Evolutionary conservation across 176 grass and related monocot species (phyloP).

Genomic region (Panicum miliaceum): DNA sequence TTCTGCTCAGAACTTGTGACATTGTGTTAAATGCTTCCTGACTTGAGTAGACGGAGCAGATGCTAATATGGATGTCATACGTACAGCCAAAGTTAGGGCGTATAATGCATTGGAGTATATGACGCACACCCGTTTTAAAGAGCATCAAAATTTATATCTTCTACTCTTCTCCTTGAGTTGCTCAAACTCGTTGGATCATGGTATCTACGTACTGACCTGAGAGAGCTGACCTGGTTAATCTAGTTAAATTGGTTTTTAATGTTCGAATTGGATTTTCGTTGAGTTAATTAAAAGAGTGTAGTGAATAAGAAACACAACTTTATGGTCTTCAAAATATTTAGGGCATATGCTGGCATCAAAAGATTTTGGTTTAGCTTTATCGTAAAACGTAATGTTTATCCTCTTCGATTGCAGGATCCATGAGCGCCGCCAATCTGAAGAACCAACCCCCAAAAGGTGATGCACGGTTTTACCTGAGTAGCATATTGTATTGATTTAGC

Average conservation of each 20-base stretch:
- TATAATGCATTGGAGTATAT: neutral
- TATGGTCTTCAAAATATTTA: neutral
- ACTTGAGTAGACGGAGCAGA: neutral
- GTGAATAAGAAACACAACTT: neutral
- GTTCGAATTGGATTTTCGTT: neutral
- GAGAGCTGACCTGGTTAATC: neutral
- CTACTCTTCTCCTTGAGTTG: neutral
- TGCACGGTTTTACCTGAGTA: neutral
- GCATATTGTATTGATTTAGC: neutral
- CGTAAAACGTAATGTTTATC: neutral
- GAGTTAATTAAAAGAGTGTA: constrained; percentile 7
- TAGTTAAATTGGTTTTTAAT: neutral
- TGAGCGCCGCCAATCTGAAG: neutral
- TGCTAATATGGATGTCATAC: neutral
- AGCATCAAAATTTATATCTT: neutral
- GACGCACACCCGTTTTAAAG: neutral
- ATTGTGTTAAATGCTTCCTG: neutral
- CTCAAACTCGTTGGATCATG: neutral
- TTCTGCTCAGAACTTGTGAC: constrained; percentile 27
- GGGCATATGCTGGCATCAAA: neutral
- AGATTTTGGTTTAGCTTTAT: neutral
- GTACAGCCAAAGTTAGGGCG: neutral
- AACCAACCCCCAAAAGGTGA: neutral
- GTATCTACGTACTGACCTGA: neutral
- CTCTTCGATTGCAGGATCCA: constrained; percentile 31